Evolutionary conservation across 768 basidiomycete species (phyloP).

Genomic region (Kwoniella heveanensis): DNA sequence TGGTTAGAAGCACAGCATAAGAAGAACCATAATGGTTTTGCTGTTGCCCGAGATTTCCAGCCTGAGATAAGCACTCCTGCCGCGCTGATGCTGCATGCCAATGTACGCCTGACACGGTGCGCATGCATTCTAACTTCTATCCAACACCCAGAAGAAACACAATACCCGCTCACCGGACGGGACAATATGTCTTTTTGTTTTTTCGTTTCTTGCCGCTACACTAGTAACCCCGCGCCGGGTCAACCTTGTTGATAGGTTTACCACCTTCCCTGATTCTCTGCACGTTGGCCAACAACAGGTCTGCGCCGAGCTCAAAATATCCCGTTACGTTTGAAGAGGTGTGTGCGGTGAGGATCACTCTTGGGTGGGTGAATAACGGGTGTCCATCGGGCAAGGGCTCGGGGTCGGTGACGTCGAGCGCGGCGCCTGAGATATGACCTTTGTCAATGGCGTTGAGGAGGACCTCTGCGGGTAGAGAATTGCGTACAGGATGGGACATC

Average conservation of each 20-base stretch:
- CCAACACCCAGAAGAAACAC: too few relatives aligned
- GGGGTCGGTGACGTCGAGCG: constrained; percentile 57
- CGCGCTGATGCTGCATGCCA: too few relatives aligned
- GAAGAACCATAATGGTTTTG: too few relatives aligned
- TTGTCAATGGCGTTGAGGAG: constrained; percentile 33
- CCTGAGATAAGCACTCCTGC: too few relatives aligned
- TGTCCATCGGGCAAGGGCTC: constrained; percentile 56
- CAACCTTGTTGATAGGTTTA: constrained; percentile 44
- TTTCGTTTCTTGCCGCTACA: too few relatives aligned
- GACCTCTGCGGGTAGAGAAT: constrained; percentile 30
- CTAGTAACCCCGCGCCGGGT: constrained; percentile 52
- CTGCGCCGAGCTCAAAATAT: constrained; percentile 50
- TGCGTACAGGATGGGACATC: background rate
- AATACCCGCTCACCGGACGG: too few relatives aligned
- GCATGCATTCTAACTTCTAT: too few relatives aligned
- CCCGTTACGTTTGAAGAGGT: constrained; percentile 49
- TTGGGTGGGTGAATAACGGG: constrained; percentile 53
- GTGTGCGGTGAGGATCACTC: constrained; percentile 57
- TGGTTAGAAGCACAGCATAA: too few relatives aligned
- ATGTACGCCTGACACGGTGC: too few relatives aligned
- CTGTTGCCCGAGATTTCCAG: too few relatives aligned
- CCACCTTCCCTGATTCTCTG: constrained; percentile 43
- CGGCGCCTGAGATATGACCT: constrained; percentile 38
- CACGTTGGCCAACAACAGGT: constrained; percentile 52
- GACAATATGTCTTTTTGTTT: too few relatives aligned